Evolutionary conservation across 2,329 filamentous ascomycete species (phyloP).

Genomic region (Dothistroma septosporum): DNA sequence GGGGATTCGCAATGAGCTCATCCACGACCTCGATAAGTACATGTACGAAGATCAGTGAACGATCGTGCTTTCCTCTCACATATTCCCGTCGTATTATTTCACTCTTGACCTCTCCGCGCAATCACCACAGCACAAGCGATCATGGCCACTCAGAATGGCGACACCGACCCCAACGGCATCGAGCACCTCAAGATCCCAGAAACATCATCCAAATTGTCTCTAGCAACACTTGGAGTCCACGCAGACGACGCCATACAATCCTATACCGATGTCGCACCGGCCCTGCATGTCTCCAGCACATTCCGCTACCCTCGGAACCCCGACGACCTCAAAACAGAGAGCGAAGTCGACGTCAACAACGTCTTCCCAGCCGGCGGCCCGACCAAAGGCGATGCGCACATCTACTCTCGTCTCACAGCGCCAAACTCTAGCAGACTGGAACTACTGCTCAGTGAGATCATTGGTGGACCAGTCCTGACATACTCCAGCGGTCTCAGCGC

Average conservation of each 20-base stretch:
- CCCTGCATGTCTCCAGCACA: slow-evolving; percentile 86
- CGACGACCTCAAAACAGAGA: slow-evolving; percentile 49
- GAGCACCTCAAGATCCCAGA: slow-evolving; percentile 5
- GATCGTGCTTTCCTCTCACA: neutral
- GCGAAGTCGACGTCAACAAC: slow-evolving; percentile 25
- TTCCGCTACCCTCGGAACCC: slow-evolving; percentile 77
- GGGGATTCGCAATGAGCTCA: neutral
- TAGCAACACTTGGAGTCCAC: slow-evolving; percentile 34
- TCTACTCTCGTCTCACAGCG: slow-evolving; percentile 77
- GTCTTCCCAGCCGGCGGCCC: slow-evolving; percentile 30
- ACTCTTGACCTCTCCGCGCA: neutral
- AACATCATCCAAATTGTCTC: slow-evolving; percentile 20
- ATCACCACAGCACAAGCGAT: neutral
- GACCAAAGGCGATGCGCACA: slow-evolving; percentile 58
- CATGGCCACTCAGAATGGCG: neutral
- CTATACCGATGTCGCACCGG: slow-evolving; percentile 71
- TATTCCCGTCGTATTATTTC: neutral
- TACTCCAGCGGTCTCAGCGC: slow-evolving; percentile 84
- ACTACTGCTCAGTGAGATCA: slow-evolving; percentile 68
- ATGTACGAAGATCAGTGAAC: neutral
- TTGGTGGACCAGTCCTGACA: slow-evolving; percentile 66
- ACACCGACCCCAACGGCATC: slow-evolving; percentile 20
- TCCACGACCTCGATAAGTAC: neutral
- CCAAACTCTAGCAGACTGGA: slow-evolving; percentile 85
- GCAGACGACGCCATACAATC: slow-evolving; percentile 35